Conservation (phyloP, 129 eudicot species). For the Flaveria robusta region DNA sequence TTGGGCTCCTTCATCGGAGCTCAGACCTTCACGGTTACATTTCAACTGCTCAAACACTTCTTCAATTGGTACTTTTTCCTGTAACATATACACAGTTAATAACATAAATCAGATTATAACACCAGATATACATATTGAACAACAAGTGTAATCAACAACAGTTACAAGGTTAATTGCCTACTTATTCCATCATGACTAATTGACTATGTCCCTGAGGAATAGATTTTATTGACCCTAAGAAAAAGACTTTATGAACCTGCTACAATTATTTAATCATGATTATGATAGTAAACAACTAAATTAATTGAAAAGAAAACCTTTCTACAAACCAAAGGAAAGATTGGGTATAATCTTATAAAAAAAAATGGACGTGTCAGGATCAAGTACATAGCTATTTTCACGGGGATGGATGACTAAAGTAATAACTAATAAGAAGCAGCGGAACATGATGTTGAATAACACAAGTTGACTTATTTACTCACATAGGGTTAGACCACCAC, state of each 20-base stretch:
- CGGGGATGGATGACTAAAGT: slow-evolving; percentile 15
- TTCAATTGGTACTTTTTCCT: slow-evolving; percentile 68
- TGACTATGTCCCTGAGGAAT: background rate
- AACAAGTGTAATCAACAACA: background rate
- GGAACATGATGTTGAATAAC: slow-evolving; percentile 31
- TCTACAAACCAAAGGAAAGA: background rate
- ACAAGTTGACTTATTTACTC: slow-evolving; percentile 52
- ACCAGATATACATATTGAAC: background rate
- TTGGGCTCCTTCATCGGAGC: slow-evolving; percentile 49
- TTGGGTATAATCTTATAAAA: background rate
- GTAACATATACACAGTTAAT: slow-evolving; percentile 6
- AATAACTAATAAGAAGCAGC: slow-evolving; percentile 14
- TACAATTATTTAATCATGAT: background rate
- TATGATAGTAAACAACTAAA: background rate
- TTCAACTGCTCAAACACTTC: slow-evolving; percentile 67
- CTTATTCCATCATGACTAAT: background rate
- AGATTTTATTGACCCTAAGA: background rate
- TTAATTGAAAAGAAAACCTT: background rate
- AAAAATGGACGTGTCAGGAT: slow-evolving; percentile 8
- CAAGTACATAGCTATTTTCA: slow-evolving; percentile 22
- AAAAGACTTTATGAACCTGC: background rate
- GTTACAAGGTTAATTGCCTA: background rate
- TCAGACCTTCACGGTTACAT: slow-evolving; percentile 62
- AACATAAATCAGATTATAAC: background rate
- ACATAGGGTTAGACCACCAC: slow-evolving; percentile 37